Conservation (phyloP, 2,329 filamentous ascomycete genomes). For the Tricladium varicosporioides region DNA sequence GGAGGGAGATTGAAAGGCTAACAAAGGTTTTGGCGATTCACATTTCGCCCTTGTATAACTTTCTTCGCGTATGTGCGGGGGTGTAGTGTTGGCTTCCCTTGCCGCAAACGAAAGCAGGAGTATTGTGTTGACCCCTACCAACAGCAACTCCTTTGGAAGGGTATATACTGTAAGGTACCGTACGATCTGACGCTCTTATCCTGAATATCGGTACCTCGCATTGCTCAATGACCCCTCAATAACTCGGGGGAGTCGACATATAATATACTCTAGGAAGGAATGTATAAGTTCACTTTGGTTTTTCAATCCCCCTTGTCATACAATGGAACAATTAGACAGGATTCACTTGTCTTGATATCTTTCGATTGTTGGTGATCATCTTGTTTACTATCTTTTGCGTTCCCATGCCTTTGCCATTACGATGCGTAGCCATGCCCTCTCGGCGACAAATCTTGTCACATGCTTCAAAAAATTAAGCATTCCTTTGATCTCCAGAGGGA, state of each 20-base stretch:
- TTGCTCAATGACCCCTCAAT: constrained; percentile 6
- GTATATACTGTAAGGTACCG: not conserved
- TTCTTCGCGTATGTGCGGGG: constrained; percentile 1
- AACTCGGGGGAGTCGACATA: not conserved
- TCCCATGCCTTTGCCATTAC: constrained; percentile 4
- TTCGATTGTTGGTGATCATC: not conserved
- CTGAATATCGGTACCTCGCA: constrained; percentile 9
- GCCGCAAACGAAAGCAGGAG: constrained; percentile 1
- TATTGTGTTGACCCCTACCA: not conserved
- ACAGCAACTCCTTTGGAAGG: not conserved
- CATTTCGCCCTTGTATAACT: constrained; percentile 12
- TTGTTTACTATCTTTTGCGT: not conserved
- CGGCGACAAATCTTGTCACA: constrained; percentile 20
- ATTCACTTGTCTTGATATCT: not conserved
- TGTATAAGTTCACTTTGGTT: constrained; percentile 5
- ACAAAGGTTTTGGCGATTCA: constrained; percentile 14
- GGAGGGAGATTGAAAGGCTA: constrained; percentile 41
- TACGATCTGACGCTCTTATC: not conserved
- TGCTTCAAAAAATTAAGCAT: constrained; percentile 31
- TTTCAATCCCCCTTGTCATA: constrained; percentile 10
- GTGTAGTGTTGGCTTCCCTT: constrained; percentile 15
- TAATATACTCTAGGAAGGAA: not conserved
- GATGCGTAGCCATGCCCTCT: constrained; percentile 1
- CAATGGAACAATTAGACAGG: constrained; percentile 7
- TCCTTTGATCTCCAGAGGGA: constrained; percentile 24